Evolutionary conservation across 352 stramenopile species (phyloP).

Genomic region (Phytophthora pisi): DNA sequence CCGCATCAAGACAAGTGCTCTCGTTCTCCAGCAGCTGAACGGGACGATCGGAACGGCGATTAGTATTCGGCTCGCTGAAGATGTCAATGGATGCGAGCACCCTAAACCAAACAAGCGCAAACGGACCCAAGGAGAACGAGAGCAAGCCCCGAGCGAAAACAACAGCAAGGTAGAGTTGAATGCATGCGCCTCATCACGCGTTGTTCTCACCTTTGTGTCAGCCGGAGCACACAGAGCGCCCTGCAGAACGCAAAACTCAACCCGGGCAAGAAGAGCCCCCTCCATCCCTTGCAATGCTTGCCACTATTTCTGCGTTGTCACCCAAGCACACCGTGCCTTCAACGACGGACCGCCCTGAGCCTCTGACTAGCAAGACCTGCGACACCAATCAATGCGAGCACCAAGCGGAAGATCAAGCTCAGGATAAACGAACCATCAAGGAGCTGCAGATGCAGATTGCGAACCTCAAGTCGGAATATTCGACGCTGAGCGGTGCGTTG

Average conservation of each 20-base stretch:
- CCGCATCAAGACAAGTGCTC: constrained; percentile 55
- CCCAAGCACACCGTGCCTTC: not conserved
- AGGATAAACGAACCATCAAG: constrained; percentile 7
- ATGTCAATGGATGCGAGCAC: constrained; percentile 34
- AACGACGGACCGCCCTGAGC: not conserved
- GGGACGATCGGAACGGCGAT: constrained; percentile 21
- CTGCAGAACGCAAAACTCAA: constrained; percentile 3
- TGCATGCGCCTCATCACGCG: constrained; percentile 5
- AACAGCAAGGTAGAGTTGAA: constrained; percentile 30
- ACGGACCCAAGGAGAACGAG: constrained; percentile 24
- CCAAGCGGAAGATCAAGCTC: not conserved
- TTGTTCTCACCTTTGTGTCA: constrained; percentile 28
- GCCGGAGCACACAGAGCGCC: constrained; percentile 26
- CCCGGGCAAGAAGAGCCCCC: not conserved
- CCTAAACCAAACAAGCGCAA: constrained; percentile 53
- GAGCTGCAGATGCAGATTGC: constrained; percentile 24
- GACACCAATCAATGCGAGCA: constrained; percentile 2
- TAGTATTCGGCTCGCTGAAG: constrained; percentile 34
- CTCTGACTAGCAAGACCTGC: not conserved
- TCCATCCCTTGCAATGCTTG: not conserved
- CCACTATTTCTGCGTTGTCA: constrained; percentile 4
- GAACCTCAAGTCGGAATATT: constrained; percentile 24
- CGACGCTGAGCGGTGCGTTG: constrained; percentile 26
- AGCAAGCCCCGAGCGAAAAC: not conserved
- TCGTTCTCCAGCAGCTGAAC: constrained; percentile 55